Evolutionary conservation across 371 early-diverging fungal species (phyloP).

Genomic region (Haplosporangium sp.): DNA sequence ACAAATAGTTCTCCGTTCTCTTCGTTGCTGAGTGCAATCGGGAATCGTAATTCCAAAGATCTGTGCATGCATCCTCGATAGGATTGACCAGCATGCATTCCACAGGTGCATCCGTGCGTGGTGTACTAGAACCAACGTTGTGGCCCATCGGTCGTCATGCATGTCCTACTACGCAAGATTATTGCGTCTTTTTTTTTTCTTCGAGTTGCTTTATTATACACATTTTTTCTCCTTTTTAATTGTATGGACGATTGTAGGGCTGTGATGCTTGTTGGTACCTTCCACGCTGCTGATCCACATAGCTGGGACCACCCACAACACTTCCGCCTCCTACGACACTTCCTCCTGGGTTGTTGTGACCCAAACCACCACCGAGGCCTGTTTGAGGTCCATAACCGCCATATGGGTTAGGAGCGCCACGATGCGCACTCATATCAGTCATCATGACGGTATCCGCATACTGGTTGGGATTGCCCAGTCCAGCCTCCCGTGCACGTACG

Average conservation of each 20-base stretch:
- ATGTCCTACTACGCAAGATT: no score
- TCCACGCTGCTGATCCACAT: constrained; percentile 51
- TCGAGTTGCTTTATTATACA: not conserved
- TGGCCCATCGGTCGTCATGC: not conserved
- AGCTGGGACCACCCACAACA: constrained; percentile 22
- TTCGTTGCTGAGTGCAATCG: no score
- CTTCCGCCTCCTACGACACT: constrained; percentile 43
- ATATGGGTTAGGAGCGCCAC: constrained; percentile 26
- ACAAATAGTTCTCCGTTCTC: no score
- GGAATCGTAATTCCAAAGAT: no score
- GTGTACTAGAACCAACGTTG: no score
- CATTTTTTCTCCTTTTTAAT: constrained; percentile 11
- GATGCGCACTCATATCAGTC: constrained; percentile 45
- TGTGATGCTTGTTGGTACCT: constrained; percentile 28
- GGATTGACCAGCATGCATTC: no score
- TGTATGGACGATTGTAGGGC: constrained; percentile 23
- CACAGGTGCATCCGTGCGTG: no score
- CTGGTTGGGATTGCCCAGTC: constrained; percentile 31
- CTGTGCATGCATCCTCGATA: no score
- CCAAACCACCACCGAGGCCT: constrained; percentile 45
- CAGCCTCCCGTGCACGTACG: constrained; percentile 24
- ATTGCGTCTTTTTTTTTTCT: no score
- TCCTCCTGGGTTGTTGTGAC: constrained; percentile 24
- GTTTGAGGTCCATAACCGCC: constrained; percentile 34
- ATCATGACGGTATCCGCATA: constrained; percentile 50